phyloP scores from a whole-genome alignment of 2,329 filamentous ascomycete species.

The Whalleya microplaca region DNA sequence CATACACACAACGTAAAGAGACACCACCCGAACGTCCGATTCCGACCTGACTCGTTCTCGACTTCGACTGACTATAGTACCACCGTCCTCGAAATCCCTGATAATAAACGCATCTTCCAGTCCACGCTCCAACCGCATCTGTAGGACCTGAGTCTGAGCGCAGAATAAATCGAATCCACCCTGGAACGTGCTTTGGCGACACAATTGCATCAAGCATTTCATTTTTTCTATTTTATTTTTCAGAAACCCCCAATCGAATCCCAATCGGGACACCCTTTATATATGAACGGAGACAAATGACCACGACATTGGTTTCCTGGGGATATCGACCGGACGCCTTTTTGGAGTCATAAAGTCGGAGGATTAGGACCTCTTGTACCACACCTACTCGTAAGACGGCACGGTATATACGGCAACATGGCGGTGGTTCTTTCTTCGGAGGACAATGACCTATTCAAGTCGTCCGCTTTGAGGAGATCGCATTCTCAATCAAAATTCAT shows the following conservation, averaged over 20 bases:
- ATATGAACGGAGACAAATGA: background rate
- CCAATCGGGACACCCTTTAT: background rate
- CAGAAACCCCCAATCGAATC: no score
- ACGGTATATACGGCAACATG: conserved; percentile 42
- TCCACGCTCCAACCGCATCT: background rate
- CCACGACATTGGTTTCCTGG: background rate
- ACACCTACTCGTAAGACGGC: conserved; percentile 4
- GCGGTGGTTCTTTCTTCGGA: conserved; percentile 61
- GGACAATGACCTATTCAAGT: conserved; percentile 60
- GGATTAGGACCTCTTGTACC: conserved; percentile 23
- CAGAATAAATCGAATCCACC: background rate
- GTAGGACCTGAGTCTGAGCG: background rate
- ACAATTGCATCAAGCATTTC: background rate
- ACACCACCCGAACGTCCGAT: background rate
- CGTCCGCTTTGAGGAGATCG: conserved; percentile 59
- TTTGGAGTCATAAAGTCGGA: conserved; percentile 32
- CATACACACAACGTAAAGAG: background rate
- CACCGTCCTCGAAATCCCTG: background rate
- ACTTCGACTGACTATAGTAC: background rate
- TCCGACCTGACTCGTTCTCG: background rate
- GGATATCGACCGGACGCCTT: background rate
- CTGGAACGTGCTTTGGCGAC: background rate
- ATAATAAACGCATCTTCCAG: background rate
- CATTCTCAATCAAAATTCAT: conserved; percentile 63
- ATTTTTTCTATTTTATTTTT: no score